Conservation (phyloP, 495 filamentous ascomycete genomes). For the Podospora pseudopauciseta region DNA sequence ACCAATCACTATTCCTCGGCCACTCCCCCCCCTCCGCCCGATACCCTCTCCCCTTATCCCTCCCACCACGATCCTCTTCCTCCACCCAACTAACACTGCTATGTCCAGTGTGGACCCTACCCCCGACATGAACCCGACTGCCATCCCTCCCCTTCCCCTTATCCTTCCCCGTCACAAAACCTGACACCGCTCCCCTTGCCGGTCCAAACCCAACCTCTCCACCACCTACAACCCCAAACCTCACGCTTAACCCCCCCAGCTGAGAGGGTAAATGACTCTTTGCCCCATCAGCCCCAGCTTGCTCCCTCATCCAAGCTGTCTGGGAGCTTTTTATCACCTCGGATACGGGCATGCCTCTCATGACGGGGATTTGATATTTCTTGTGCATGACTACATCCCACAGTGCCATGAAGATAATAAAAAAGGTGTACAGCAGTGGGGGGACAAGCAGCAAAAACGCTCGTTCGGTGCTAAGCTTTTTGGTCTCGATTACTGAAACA, state of each 20-base stretch:
- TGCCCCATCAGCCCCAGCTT: conserved; percentile 24
- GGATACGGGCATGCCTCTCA: conserved; percentile 16
- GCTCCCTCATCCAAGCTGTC: conserved; percentile 24
- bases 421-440: conserved; percentile 15
- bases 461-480: conserved; percentile 15
- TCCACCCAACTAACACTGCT: neutral
- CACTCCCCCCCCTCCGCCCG: neutral
- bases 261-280: conserved; percentile 27
- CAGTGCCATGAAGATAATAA: conserved; percentile 6
- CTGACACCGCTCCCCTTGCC: neutral
- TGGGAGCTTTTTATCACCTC: conserved; percentile 31
- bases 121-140: neutral
- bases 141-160: neutral
- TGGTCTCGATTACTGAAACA: conserved; percentile 4
- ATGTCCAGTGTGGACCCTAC: neutral
- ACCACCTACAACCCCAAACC: conserved; percentile 23
- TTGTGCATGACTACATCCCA: conserved; percentile 18
- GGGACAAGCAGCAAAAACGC: conserved; percentile 22
- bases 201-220: conserved; percentile 22
- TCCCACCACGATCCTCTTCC: neutral
- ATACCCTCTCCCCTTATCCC: neutral
- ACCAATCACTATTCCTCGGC: neutral
- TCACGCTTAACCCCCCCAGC: conserved; percentile 20
- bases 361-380: conserved; percentile 24
- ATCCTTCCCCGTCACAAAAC: neutral